A percentile compares a stretch with the other conserved stretches of the same genome.
Evolutionary conservation across 2,329 filamentous ascomycete species (phyloP).

Genomic region (Epichloe bromicola): DNA sequence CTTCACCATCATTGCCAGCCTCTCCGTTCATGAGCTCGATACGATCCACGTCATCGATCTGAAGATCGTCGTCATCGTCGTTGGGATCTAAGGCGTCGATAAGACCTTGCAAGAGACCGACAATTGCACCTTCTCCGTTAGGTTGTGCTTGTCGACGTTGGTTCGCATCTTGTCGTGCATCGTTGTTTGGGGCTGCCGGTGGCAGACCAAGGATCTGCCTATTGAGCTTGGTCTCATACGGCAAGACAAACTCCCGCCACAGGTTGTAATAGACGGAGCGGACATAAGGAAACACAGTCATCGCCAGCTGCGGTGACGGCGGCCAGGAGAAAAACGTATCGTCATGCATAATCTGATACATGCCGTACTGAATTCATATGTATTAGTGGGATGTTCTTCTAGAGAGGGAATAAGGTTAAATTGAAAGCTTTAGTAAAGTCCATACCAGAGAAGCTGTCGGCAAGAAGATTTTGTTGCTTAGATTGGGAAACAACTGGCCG

Average conservation of each 20-base stretch:
- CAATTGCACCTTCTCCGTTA: constrained; percentile 18
- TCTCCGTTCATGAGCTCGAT: constrained; percentile 8
- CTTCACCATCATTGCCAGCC: constrained; percentile 10
- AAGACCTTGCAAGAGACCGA: constrained; percentile 23
- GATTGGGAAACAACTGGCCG: constrained; percentile 28
- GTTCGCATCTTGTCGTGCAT: constrained; percentile 6
- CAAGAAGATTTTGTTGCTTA: constrained; percentile 29
- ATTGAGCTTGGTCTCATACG: constrained; percentile 36
- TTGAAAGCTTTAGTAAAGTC: background rate
- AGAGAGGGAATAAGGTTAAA: too few relatives aligned
- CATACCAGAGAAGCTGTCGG: constrained; percentile 30
- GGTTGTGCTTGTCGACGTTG: background rate
- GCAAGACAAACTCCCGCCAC: constrained; percentile 31
- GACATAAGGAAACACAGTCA: constrained; percentile 35
- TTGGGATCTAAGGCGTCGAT: constrained; percentile 23
- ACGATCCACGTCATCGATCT: constrained; percentile 8
- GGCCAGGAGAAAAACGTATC: constrained; percentile 38
- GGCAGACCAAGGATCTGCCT: constrained; percentile 29
- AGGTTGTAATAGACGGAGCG: constrained; percentile 32
- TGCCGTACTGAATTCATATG: constrained; percentile 28
- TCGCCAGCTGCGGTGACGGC: constrained; percentile 37
- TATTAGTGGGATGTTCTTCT: too few relatives aligned
- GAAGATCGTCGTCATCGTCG: constrained; percentile 11
- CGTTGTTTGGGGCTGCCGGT: constrained; percentile 12
- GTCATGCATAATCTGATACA: constrained; percentile 31